These are phyloP conservation scores for Hemileccinum impolitum DNA, from an alignment of 768 basidiomycete genomes.

Conservation along the genomic window DNA sequence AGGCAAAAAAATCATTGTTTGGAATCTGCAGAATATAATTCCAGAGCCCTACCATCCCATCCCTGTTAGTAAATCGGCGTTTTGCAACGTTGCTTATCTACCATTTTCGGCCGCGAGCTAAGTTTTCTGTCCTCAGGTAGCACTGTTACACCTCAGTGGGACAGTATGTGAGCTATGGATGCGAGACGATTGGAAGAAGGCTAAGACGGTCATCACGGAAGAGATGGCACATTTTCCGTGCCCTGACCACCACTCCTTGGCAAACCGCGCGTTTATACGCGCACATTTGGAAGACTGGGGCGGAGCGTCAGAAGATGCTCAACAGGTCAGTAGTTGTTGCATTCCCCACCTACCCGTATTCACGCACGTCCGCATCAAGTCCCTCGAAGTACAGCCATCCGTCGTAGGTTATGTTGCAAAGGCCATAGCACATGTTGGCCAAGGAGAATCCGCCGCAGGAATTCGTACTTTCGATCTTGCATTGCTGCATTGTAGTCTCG, in stretches of 20 bases:
- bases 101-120: background rate
- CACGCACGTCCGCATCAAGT: conserved; percentile 1
- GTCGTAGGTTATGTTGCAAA: conserved; percentile 14
- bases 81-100: background rate
- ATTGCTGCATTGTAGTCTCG: conserved; percentile 7
- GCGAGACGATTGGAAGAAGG: conserved; percentile 4
- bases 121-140: background rate
- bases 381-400: conserved; percentile 8
- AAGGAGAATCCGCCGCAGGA: conserved; percentile 7
- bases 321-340: background rate
- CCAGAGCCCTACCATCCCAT: conserved; percentile 3
- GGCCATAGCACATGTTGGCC: conserved; percentile 12
- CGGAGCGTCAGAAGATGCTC: conserved; percentile 7
- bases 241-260: background rate
- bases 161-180: conserved; percentile 4
- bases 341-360: background rate
- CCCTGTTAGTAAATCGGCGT: background rate
- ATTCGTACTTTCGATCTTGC: conserved; percentile 15
- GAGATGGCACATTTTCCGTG: conserved; percentile 3
- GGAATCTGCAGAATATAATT: conserved; percentile 6
- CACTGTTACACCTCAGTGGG: conserved; percentile 5
- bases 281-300: conserved; percentile 10
- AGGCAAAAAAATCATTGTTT: conserved; percentile 6
- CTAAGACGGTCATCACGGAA: conserved; percentile 7
- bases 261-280: conserved; percentile 11